phyloP scores from a whole-genome alignment of 768 basidiomycete species.

The Calocera cornea region DNA sequence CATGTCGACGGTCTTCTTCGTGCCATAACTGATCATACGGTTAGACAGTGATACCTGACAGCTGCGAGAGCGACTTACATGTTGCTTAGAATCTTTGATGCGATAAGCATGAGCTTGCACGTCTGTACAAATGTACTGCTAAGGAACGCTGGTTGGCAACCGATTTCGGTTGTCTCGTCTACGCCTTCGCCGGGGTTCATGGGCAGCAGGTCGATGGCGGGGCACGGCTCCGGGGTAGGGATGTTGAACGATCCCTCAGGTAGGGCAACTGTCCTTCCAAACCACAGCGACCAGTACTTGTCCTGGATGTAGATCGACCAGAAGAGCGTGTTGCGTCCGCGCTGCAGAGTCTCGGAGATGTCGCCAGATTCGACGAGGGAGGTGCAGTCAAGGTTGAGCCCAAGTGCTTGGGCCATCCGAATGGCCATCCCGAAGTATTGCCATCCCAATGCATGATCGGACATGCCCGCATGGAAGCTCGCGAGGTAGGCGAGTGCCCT shows the following conservation, averaged over 20 bases:
- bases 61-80: constrained; percentile 29
- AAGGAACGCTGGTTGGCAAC: constrained; percentile 1
- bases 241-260: not conserved
- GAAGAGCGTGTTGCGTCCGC: not conserved
- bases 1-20: not conserved
- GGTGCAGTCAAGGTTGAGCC: not conserved
- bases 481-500: constrained; percentile 30
- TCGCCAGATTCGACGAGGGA: not conserved
- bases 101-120: constrained; percentile 38
- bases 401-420: not conserved
- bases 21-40: not conserved
- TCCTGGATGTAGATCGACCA: constrained; percentile 28
- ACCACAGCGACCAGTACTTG: constrained; percentile 51
- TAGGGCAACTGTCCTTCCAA: constrained; percentile 30
- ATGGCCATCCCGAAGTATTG: constrained; percentile 31
- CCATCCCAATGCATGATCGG: constrained; percentile 34
- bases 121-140: constrained; percentile 33
- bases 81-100: constrained; percentile 40
- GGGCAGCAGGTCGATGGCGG: not conserved
- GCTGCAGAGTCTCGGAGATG: not conserved
- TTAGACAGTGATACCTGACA: not conserved
- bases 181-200: not conserved
- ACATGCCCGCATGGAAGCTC: constrained; percentile 28
- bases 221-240: not conserved
- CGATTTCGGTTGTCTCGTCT: not conserved